These are phyloP conservation scores for Pythium periplocum DNA, from an alignment of 352 stramenopile genomes.

Conservation along the genomic window DNA sequence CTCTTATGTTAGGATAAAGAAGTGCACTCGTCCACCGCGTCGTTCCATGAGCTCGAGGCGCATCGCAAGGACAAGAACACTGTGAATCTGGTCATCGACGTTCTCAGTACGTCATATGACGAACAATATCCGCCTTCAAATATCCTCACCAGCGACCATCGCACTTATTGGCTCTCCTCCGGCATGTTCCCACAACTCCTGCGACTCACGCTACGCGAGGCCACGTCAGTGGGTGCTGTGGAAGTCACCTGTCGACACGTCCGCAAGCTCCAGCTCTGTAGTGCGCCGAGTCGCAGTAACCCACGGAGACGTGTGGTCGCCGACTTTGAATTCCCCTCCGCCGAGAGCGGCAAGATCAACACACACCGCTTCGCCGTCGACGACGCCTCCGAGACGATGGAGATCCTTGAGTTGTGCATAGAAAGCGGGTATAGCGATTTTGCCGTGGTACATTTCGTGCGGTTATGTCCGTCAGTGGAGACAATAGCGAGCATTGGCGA, in stretches of 20 bases:
- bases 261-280: constrained; percentile 49
- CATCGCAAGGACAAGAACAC: constrained; percentile 30
- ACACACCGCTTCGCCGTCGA: constrained; percentile 48
- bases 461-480: neutral
- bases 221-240: constrained; percentile 43
- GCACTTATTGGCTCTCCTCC: constrained; percentile 61
- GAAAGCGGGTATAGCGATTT: constrained; percentile 65
- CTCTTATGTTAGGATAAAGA: constrained; percentile 36
- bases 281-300: constrained; percentile 28
- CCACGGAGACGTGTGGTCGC: constrained; percentile 21
- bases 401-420: constrained; percentile 66
- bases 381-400: constrained; percentile 8
- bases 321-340: constrained; percentile 29
- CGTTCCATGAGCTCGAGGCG: constrained; percentile 33
- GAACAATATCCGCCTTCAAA: constrained; percentile 38
- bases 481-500: constrained; percentile 1
- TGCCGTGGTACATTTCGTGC: constrained; percentile 60
- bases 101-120: constrained; percentile 66
- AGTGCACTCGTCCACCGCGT: constrained; percentile 34
- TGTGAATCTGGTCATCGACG: constrained; percentile 42
- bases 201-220: constrained; percentile 52
- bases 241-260: constrained; percentile 69
- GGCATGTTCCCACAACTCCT: constrained; percentile 75
- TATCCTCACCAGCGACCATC: constrained; percentile 45
- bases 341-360: constrained; percentile 40